These are phyloP conservation scores for Cyclotella cryptica DNA, from an alignment of 108 stramenopile species.

Conservation along the genomic window DNA sequence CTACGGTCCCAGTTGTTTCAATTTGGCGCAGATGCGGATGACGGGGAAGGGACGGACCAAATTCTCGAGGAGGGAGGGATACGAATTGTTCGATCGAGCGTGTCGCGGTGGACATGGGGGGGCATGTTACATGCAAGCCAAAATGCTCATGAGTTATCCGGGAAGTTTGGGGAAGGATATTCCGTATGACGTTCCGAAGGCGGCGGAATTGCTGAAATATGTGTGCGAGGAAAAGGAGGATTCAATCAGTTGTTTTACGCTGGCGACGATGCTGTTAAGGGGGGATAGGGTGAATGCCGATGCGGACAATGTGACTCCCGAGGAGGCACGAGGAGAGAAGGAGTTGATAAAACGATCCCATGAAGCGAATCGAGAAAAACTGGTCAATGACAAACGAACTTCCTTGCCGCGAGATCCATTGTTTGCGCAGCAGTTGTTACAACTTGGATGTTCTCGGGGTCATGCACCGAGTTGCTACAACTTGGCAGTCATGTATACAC, in stretches of 20 bases:
- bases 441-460: constrained; percentile 68
- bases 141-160: constrained; percentile 75
- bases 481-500: constrained; percentile 88
- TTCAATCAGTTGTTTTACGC: constrained; percentile 78
- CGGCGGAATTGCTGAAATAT: constrained; percentile 71
- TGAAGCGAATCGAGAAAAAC: constrained; percentile 63
- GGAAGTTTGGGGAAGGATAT: constrained; percentile 71
- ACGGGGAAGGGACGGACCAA: constrained; percentile 82
- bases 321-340: constrained; percentile 69
- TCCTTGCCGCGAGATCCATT: constrained; percentile 71
- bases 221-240: constrained; percentile 84
- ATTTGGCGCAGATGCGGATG: constrained; percentile 77
- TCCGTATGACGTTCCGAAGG: constrained; percentile 83
- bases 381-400: constrained; percentile 50
- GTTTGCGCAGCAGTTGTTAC: constrained; percentile 70
- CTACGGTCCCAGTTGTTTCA: constrained; percentile 65
- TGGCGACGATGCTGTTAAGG: constrained; percentile 80
- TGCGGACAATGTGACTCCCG: constrained; percentile 77
- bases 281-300: constrained; percentile 71
- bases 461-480: constrained; percentile 91
- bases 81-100: constrained; percentile 80
- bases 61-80: constrained; percentile 71
- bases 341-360: constrained; percentile 61
- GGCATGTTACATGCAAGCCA: constrained; percentile 86
- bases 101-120: constrained; percentile 86